Evolutionary conservation across 2,329 filamentous ascomycete species (phyloP).

Genomic region (Hirsutella rhossiliensis): DNA sequence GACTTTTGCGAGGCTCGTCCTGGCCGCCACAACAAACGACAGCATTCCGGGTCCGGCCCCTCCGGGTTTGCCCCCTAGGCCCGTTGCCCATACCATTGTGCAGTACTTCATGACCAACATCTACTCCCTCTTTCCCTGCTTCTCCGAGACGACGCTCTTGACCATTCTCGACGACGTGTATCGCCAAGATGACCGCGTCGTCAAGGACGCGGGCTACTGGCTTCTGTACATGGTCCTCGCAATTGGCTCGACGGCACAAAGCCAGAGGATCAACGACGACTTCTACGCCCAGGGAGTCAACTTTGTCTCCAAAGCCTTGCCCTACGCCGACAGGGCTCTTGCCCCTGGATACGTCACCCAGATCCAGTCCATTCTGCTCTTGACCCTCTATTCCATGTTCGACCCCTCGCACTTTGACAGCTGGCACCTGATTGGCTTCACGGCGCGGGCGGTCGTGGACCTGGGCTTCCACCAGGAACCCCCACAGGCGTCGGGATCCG

Average conservation of each 20-base stretch:
- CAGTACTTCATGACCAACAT: conserved; percentile 80
- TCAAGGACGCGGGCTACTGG: conserved; percentile 67
- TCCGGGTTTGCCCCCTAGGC: conserved; percentile 56
- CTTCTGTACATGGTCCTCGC: conserved; percentile 82
- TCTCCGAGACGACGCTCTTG: conserved; percentile 68
- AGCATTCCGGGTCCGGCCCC: conserved; percentile 51
- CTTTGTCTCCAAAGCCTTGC: conserved; percentile 53
- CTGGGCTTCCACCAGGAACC: conserved; percentile 90
- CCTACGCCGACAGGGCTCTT: conserved; percentile 70
- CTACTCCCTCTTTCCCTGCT: conserved; percentile 69
- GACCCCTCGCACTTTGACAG: conserved; percentile 87
- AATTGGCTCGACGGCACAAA: conserved; percentile 65
- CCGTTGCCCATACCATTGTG: conserved; percentile 55
- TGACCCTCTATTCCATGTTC: conserved; percentile 81
- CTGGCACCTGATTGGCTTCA: conserved; percentile 88
- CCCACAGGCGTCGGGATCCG: conserved; percentile 53
- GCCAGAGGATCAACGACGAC: conserved; percentile 53
- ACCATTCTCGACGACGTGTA: conserved; percentile 75
- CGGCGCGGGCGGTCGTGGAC: conserved; percentile 77
- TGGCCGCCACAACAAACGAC: conserved; percentile 71
- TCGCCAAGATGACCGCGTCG: conserved; percentile 49
- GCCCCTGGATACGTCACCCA: conserved; percentile 75
- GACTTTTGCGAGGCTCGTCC: conserved; percentile 80
- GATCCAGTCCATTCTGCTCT: conserved; percentile 74
- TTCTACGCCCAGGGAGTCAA: conserved; percentile 45